These are phyloP conservation scores for Tillandsia leiboldiana DNA, from an alignment of 176 grass and related monocot species.

Conservation along the genomic window DNA sequence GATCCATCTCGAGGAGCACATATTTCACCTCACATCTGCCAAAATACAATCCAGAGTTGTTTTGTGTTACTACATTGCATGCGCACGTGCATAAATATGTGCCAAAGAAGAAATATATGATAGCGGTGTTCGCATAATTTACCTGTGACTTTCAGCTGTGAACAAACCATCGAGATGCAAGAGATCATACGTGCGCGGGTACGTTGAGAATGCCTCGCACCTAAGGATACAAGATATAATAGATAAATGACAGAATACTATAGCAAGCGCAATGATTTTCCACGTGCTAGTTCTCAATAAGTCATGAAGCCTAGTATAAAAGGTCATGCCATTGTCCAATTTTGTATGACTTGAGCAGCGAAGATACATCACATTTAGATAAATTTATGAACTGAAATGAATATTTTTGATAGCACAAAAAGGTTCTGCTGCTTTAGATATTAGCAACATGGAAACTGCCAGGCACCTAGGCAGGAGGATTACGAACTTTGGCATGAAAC, in stretches of 20 bases:
- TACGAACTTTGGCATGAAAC: too few relatives aligned
- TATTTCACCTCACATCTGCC: slow-evolving; percentile 78
- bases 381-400: too few relatives aligned
- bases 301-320: neutral
- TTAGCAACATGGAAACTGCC: too few relatives aligned
- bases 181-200: slow-evolving; percentile 86
- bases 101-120: neutral
- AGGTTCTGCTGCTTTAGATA: too few relatives aligned
- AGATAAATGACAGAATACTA: neutral
- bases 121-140: slow-evolving; percentile 2
- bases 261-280: neutral
- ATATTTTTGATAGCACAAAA: too few relatives aligned
- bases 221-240: slow-evolving; percentile 18
- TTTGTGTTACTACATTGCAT: neutral
- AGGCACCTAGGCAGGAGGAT: too few relatives aligned
- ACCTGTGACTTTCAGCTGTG: slow-evolving; percentile 83
- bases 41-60: slow-evolving; percentile 1
- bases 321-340: neutral
- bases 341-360: neutral
- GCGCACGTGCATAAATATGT: neutral
- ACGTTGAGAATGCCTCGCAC: slow-evolving; percentile 96
- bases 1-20: slow-evolving; percentile 94
- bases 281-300: neutral
- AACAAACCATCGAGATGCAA: slow-evolving; percentile 84
- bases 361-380: too few relatives aligned